Conservation (phyloP, 2,329 filamentous ascomycete genomes). For the Verticillium nubilum region DNA sequence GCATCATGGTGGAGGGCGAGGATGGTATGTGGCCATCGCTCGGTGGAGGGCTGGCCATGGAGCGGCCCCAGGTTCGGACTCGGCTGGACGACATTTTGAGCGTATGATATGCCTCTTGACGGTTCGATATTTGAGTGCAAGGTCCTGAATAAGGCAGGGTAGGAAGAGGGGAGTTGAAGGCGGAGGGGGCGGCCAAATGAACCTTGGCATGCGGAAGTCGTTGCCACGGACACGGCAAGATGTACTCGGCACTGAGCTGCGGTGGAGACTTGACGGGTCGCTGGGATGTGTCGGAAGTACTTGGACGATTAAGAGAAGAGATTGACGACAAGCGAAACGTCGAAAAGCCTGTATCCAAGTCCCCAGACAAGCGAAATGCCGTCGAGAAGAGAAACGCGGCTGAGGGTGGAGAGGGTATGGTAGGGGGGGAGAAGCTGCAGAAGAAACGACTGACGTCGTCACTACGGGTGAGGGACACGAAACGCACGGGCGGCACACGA, state of each 20-base stretch:
- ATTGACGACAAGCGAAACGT: not conserved
- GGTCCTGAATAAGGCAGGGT: not conserved
- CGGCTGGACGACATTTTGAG: not conserved
- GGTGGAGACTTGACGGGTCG: not conserved
- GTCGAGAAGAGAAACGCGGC: not conserved
- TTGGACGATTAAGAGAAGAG: not conserved
- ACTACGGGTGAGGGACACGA: not conserved
- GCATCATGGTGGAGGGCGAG: slow-evolving; percentile 7
- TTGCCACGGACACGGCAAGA: not conserved
- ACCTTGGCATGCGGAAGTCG: not conserved
- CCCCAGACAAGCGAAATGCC: too few species aligned
- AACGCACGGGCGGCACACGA: not conserved
- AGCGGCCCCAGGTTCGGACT: slow-evolving; percentile 3
- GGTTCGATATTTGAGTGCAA: not conserved
- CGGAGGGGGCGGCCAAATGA: not conserved
- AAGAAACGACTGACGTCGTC: not conserved
- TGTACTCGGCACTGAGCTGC: not conserved
- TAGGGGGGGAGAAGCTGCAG: not conserved
- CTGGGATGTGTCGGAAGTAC: not conserved
- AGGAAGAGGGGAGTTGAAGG: not conserved
- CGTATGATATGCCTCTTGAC: not conserved
- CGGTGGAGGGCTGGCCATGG: slow-evolving; percentile 13
- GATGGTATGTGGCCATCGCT: slow-evolving; percentile 12
- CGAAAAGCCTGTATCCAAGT: not conserved
- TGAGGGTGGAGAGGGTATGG: not conserved